A percentile compares a stretch with the other conserved stretches of the same genome.
These are phyloP conservation scores for Globisporangium viniferum DNA, from an alignment of 352 stramenopile genomes.

Conservation along the genomic window DNA sequence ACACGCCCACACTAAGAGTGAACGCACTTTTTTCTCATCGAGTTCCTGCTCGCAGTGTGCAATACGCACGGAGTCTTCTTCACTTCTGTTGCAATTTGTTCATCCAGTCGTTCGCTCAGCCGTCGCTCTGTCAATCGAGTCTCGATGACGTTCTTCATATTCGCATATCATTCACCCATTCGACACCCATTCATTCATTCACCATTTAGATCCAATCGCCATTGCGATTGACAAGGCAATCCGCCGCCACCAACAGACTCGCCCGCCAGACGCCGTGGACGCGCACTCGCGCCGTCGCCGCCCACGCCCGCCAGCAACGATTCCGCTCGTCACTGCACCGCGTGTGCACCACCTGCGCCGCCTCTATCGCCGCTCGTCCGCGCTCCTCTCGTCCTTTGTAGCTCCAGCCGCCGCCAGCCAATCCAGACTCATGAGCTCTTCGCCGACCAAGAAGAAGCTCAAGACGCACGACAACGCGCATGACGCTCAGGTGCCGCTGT, in stretches of 20 bases:
- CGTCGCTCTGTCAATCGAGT: background rate
- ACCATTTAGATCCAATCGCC: background rate
- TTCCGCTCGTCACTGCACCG: constrained; percentile 2
- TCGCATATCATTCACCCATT: background rate
- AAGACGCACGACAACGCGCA: constrained; percentile 9
- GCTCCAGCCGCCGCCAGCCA: constrained; percentile 3
- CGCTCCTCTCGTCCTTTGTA: background rate
- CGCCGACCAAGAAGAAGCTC: constrained; percentile 17
- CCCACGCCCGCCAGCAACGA: constrained; percentile 3
- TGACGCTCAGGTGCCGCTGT: background rate
- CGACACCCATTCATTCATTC: background rate
- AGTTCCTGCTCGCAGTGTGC: too few relatives aligned
- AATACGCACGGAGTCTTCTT: too few relatives aligned
- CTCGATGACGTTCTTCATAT: background rate
- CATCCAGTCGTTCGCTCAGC: background rate
- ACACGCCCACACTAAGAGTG: too few relatives aligned
- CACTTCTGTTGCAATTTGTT: background rate
- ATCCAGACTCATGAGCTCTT: constrained; percentile 14
- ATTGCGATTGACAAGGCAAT: constrained; percentile 2
- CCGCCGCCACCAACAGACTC: background rate
- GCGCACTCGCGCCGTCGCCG: background rate
- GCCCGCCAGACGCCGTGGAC: background rate
- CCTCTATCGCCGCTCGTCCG: background rate
- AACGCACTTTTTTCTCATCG: too few relatives aligned
- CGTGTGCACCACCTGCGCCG: background rate